A percentile compares a stretch with the other conserved stretches of the same genome.
These are phyloP conservation scores for Garcia nutans DNA, from an alignment of 345 rosid species.

Conservation along the genomic window DNA sequence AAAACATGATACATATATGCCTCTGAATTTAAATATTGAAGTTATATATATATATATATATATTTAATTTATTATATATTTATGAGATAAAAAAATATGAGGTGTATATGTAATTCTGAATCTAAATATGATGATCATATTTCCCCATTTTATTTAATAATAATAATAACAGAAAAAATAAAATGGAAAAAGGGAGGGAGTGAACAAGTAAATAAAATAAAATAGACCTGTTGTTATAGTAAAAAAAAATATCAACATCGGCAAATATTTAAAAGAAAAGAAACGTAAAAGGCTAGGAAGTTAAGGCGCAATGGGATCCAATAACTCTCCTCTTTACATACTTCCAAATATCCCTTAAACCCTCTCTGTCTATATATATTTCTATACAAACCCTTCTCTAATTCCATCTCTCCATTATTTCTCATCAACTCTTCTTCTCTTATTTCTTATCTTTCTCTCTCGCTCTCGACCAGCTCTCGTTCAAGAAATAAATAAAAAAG, in stretches of 20 bases:
- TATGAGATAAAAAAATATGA: too few relatives aligned
- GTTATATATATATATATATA: too few relatives aligned
- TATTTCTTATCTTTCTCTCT: background rate
- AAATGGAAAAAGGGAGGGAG: background rate
- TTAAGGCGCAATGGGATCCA: constrained; percentile 11
- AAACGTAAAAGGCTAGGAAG: constrained; percentile 3
- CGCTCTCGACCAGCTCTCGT: background rate
- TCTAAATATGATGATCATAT: too few relatives aligned
- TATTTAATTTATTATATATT: too few relatives aligned
- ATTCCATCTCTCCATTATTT: background rate
- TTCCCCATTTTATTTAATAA: too few relatives aligned
- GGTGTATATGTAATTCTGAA: too few relatives aligned
- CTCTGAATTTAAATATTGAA: too few relatives aligned
- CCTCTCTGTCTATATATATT: background rate
- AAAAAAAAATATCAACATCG: background rate
- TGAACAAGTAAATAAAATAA: background rate
- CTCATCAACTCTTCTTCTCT: background rate
- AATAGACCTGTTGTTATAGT: background rate
- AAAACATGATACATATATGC: too few relatives aligned
- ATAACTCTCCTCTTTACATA: background rate
- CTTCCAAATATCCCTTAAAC: constrained; percentile 19
- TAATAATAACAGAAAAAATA: too few relatives aligned
- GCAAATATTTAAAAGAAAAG: background rate
- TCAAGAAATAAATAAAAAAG: too few relatives aligned
- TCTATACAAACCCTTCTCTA: constrained; percentile 24